phyloP scores from a whole-genome alignment of 2,329 filamentous ascomycete species.

The Talaromyces albobiverticillius region DNA sequence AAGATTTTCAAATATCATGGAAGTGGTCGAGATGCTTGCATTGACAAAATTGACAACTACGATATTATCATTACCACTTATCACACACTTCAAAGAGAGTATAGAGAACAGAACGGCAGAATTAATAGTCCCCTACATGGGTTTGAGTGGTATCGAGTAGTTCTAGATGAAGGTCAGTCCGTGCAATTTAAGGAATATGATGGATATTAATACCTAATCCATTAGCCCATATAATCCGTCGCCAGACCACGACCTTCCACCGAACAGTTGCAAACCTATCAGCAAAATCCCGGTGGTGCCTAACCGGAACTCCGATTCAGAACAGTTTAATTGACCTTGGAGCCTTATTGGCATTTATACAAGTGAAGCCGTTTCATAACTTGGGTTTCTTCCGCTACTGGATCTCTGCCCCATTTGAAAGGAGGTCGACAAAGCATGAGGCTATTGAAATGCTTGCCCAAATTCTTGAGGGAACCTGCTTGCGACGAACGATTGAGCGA shows the following conservation, averaged over 20 bases:
- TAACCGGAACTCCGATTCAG: constrained; percentile 55
- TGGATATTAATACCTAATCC: neutral
- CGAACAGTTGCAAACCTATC: constrained; percentile 41
- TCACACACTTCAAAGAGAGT: constrained; percentile 43
- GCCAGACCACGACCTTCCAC: constrained; percentile 45
- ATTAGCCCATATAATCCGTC: constrained; percentile 53
- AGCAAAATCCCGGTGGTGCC: constrained; percentile 51
- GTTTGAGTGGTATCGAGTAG: constrained; percentile 39
- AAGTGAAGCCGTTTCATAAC: constrained; percentile 42
- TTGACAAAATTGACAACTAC: constrained; percentile 26
- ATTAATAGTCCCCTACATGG: constrained; percentile 16
- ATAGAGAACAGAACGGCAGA: constrained; percentile 2
- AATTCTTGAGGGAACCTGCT: constrained; percentile 30
- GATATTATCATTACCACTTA: constrained; percentile 51
- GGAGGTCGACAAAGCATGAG: constrained; percentile 21
- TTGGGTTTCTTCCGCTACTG: constrained; percentile 42
- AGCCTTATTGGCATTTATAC: constrained; percentile 50
- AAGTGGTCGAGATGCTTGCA: constrained; percentile 22
- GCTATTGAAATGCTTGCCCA: constrained; percentile 24
- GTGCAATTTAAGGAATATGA: neutral
- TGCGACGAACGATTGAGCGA: constrained; percentile 21
- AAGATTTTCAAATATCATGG: constrained; percentile 40
- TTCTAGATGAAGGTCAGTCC: constrained; percentile 46
- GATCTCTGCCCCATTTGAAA: constrained; percentile 42
- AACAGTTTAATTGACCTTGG: constrained; percentile 54